Conservation (phyloP, 176 grass and related monocot genomes). For the Pontederia crassipes region DNA sequence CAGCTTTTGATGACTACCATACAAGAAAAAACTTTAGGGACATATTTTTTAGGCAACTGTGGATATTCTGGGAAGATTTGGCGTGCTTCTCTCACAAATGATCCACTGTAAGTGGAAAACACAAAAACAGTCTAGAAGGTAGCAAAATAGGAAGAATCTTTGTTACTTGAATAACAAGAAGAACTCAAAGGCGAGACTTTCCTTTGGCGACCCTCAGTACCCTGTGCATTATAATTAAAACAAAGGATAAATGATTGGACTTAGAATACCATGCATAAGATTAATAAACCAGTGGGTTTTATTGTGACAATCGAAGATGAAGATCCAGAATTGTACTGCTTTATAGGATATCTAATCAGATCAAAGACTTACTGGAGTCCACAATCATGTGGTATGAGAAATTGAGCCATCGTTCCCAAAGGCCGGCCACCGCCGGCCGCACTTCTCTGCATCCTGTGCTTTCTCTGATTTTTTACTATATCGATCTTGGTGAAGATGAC, state of each 20-base stretch:
- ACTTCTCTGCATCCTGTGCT: constrained; percentile 33
- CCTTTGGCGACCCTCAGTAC: constrained; percentile 68
- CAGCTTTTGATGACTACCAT: no score
- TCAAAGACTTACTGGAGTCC: constrained; percentile 53
- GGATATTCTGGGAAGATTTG: no score
- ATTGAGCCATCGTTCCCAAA: constrained; percentile 74
- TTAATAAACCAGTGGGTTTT: no score
- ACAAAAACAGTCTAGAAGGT: not conserved
- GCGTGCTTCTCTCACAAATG: no score
- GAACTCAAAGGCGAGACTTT: constrained; percentile 53
- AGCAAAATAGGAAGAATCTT: not conserved
- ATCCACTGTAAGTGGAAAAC: not conserved
- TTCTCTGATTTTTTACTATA: not conserved
- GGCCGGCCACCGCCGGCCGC: constrained; percentile 29
- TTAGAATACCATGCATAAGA: no score
- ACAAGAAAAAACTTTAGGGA: no score
- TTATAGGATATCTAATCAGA: not conserved
- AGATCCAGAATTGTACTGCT: not conserved
- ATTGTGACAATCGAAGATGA: no score
- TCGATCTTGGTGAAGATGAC: no score
- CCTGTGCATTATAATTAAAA: constrained; percentile 24
- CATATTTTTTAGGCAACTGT: no score
- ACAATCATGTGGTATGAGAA: constrained; percentile 95
- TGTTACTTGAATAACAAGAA: constrained; percentile 58
- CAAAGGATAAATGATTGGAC: no score